Evolutionary conservation across 164 flowering plant species (phyloP), one percentile per base, ranked within the genome.

Genomic region (Saururus chinensis): DNA sequence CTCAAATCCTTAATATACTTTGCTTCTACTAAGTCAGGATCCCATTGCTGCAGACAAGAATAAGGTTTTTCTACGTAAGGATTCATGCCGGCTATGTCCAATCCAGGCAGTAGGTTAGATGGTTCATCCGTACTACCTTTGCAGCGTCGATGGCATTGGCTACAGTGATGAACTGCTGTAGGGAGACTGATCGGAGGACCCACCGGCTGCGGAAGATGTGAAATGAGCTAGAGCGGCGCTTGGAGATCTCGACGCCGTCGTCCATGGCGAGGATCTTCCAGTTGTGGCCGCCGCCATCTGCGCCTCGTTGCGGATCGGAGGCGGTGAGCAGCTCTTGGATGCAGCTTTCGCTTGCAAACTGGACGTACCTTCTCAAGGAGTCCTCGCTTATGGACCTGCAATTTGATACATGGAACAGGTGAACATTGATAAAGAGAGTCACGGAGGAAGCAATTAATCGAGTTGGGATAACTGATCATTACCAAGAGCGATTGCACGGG

Each of bases 91-190:
- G 57, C 58, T 1, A 23, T n/a, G 2, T 9, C 58, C 8, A 24
- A 21, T 21, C 25, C 10, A 20, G 26, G 26, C 25, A 14, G 20
- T 6, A 16, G 7, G 26, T 7, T 57, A 10, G 7, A 12, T 25
- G 13, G 30, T 12, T 26, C n/a, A 26, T 53, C 11, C 7, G 58
- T 7, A 21, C 63, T 8, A 85, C 97, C 88, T 81, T 90, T 23
- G 97, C 97, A 56, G 97, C 95, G 67, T 84, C 89, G 22, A 89
- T 89, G 59, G 97, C 92, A 71, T 81, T 90, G 63, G 92, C 92
- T 7, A 90, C 92, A 0, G 85, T 79, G n/a, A 85, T 80, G 77
- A 90, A 85, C 65, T 87, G 92, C 62, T 87, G 74, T 0, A 90
- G 86, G 0, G 97, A 82, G 66, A 87, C 80, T 14, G 95, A 85